Base-by-base conservation (phyloP, 768 basidiomycete genomes). In the Kwoniella bestiolae region DNA sequence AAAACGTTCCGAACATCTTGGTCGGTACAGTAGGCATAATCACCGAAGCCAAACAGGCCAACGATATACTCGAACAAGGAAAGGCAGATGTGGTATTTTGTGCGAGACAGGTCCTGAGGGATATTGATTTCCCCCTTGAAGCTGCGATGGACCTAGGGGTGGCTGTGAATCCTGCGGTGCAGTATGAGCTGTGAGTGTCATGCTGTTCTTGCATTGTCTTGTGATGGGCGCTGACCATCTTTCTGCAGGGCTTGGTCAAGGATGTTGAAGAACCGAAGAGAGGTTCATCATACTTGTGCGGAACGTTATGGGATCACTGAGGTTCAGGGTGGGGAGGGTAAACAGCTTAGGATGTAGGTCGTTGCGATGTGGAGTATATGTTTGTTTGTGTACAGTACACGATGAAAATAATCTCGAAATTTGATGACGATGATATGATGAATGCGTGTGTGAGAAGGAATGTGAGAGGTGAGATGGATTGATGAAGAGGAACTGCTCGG, bases 11-110 rank as follows among this genome's bases (percentile, higher is more conserved):
- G 7, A 68, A 72, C 46, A 50, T 82, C 45, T 63, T 77, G 41
- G 70, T 90, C 56, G 86, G 87, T 9, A 78, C 89, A 3, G 91
- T 92, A n/a, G 91, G 91, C 0, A 77, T 90, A 56, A 90, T 94
- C 74, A 89, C 87, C 0, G 84, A 86, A 9, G 85, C 89, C 2
- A 63, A 82, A n/a, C 81, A 86, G 29, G 87, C 88, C 1, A 87
- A 92, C 74, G 82, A 85, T 6, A 86, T 88, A 75, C 77, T 92
- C 21, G 83, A 86, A 67, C 81, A 85, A 1, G 88, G 87, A 31
- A 85, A 90, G 72, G 86, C 89, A 3, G 90, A 92, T 73, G 85
- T 89, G 2, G 82, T 90, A 21, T 85, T 86, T 62, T 80, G 90
- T 29, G 90, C 88, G 2, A 83, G 91, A 55, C 88, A 88, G 72